phyloP scores from a whole-genome alignment of 495 filamentous ascomycete species.

The Hypoxylon crocopeplum region DNA sequence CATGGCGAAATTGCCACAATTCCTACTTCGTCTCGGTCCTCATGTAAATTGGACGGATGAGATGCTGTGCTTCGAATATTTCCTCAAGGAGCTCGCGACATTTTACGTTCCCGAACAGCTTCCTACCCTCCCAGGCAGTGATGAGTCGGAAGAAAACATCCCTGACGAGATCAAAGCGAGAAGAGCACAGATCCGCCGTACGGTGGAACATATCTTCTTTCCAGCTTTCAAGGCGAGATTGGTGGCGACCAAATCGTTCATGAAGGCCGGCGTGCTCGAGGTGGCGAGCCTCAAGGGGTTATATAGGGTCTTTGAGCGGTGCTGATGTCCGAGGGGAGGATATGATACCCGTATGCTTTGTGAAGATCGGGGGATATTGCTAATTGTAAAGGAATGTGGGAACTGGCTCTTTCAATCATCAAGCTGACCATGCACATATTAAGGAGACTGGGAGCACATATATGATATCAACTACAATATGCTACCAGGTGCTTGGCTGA shows the following conservation, averaged over 20 bases:
- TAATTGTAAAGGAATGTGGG: neutral
- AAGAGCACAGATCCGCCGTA: conserved; percentile 62
- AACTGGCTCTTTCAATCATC: no score
- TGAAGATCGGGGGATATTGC: conserved; percentile 2
- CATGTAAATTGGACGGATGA: conserved; percentile 87
- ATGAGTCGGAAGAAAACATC: conserved; percentile 50
- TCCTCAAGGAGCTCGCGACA: conserved; percentile 84
- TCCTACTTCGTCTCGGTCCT: conserved; percentile 87
- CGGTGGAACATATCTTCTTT: conserved; percentile 77
- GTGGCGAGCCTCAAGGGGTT: conserved; percentile 93
- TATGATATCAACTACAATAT: no score
- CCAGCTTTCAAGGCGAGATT: conserved; percentile 83
- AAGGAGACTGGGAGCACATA: no score
- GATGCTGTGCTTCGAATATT: conserved; percentile 83
- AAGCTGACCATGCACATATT: no score
- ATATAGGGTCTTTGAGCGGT: conserved; percentile 97
- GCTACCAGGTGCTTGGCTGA: no score
- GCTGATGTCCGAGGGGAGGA: conserved; percentile 55
- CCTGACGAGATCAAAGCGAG: conserved; percentile 62
- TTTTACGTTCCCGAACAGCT: conserved; percentile 92
- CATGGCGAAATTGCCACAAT: conserved; percentile 85
- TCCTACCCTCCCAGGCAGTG: conserved; percentile 58
- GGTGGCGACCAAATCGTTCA: conserved; percentile 80
- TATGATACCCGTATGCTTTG: conserved; percentile 16
- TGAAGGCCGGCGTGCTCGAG: conserved; percentile 79